Evolutionary conservation across 768 basidiomycete genomes (phyloP).

Genomic region (Leccinum obscurum): DNA sequence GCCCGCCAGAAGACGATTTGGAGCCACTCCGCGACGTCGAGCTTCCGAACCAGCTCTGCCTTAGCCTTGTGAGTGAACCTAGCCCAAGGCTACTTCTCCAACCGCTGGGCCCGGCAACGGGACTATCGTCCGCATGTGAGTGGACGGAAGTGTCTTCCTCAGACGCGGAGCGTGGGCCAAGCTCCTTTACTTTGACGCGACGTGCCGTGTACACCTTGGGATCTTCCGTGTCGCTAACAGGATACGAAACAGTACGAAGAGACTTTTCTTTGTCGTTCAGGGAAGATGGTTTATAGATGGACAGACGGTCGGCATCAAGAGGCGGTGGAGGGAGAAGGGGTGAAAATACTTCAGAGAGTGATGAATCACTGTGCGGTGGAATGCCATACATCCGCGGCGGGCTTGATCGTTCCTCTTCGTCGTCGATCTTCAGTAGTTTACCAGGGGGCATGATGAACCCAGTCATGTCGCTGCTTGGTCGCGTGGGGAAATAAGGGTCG

Average conservation of each 20-base stretch:
- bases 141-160: constrained; percentile 19
- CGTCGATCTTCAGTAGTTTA: constrained; percentile 36
- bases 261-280: constrained; percentile 36
- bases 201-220: constrained; percentile 37
- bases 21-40: constrained; percentile 33
- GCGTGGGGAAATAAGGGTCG: constrained; percentile 22
- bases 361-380: constrained; percentile 22
- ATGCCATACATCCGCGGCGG: constrained; percentile 33
- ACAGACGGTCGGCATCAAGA: constrained; percentile 34
- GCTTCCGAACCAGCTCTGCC: constrained; percentile 59
- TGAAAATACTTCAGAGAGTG: constrained; percentile 29
- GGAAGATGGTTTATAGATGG: constrained; percentile 25
- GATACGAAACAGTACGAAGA: constrained; percentile 33
- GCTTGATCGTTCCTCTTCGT: constrained; percentile 30
- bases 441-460: constrained; percentile 40
- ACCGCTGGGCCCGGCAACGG: constrained; percentile 30
- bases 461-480: constrained; percentile 32
- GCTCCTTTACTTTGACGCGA: constrained; percentile 40
- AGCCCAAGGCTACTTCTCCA: constrained; percentile 45
- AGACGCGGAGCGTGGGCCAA: constrained; percentile 26
- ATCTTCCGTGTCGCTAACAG: constrained; percentile 34
- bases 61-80: constrained; percentile 47
- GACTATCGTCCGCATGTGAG: constrained; percentile 15
- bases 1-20: constrained; percentile 25
- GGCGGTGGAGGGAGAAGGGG: constrained; percentile 43